Evolutionary conservation across 345 rosid genomes (phyloP).

Genomic region (Nephelium lappaceum): DNA sequence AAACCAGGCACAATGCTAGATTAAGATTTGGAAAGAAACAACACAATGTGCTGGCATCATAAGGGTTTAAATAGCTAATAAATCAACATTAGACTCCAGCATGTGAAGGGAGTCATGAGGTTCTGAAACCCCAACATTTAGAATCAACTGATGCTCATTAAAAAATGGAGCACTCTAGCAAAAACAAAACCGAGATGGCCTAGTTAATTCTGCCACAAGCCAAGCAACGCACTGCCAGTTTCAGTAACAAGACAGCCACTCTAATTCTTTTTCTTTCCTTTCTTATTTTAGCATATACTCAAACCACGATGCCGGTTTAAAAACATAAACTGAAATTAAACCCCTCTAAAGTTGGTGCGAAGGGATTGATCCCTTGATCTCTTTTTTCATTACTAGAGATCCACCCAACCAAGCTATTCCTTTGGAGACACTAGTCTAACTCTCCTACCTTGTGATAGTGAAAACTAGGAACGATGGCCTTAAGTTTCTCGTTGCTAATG

Average conservation of each 20-base stretch:
- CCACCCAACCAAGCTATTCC: not conserved
- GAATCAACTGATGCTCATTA: no score
- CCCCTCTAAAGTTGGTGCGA: not conserved
- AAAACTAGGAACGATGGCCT: not conserved
- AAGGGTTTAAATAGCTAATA: not conserved
- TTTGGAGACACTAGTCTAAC: not conserved
- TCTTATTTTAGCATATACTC: not conserved
- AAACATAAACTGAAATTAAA: not conserved
- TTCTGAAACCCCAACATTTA: no score
- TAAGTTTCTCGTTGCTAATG: not conserved
- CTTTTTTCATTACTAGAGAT: constrained; percentile 3
- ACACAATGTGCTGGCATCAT: not conserved
- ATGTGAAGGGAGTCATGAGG: not conserved
- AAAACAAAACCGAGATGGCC: not conserved
- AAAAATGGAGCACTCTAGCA: no score
- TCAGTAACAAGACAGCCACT: not conserved
- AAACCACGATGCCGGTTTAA: not conserved
- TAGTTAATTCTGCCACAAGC: not conserved
- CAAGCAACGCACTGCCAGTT: not conserved
- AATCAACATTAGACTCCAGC: not conserved
- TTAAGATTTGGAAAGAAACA: not conserved
- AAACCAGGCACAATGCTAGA: not conserved
- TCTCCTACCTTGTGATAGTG: not conserved
- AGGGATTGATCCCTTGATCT: not conserved
- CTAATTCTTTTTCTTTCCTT: not conserved